These are phyloP conservation scores for Selaginella tamariscina DNA, from an alignment of 75 land plant species.

Conservation along the genomic window DNA sequence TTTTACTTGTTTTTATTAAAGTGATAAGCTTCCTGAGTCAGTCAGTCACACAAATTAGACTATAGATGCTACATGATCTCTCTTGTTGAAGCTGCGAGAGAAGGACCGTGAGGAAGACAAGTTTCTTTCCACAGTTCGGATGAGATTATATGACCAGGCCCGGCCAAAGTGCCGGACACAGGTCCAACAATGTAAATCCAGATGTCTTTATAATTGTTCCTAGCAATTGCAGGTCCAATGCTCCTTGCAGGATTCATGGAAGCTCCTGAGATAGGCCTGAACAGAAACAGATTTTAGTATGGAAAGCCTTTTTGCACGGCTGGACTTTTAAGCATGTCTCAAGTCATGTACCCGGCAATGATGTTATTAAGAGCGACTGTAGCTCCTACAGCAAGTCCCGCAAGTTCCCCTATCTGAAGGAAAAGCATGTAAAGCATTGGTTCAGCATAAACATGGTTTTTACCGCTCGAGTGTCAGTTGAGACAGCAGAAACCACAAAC, in stretches of 20 bases:
- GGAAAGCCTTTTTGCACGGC: not conserved
- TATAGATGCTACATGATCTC: not conserved
- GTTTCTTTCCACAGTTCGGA: slow-evolving; percentile 19
- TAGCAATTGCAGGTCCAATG: slow-evolving; percentile 6
- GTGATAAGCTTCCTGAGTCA: too few species aligned
- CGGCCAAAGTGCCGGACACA: slow-evolving; percentile 27
- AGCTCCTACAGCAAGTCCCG: slow-evolving; percentile 11
- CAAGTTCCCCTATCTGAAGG: slow-evolving; percentile 5
- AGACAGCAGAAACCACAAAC: slow-evolving; percentile 8
- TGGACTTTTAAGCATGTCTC: not conserved
- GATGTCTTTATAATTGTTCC: not conserved
- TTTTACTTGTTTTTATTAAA: too few species aligned
- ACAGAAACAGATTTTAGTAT: not conserved
- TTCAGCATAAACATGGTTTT: not conserved
- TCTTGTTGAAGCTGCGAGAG: not conserved
- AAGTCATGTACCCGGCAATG: slow-evolving; percentile 8
- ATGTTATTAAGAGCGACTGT: slow-evolving; percentile 1
- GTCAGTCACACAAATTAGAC: too few species aligned
- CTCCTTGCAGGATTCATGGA: slow-evolving; percentile 11
- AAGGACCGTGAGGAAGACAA: not conserved
- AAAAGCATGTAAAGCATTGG: not conserved
- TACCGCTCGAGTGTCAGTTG: slow-evolving; percentile 5
- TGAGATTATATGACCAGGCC: slow-evolving; percentile 61
- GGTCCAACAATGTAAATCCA: slow-evolving; percentile 11
- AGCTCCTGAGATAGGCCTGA: slow-evolving; percentile 9